Percentiles rank a stretch among this genome's conserved stretches.
Conservation (phyloP, 129 eudicot species). For the Pulicaria dysenterica region DNA sequence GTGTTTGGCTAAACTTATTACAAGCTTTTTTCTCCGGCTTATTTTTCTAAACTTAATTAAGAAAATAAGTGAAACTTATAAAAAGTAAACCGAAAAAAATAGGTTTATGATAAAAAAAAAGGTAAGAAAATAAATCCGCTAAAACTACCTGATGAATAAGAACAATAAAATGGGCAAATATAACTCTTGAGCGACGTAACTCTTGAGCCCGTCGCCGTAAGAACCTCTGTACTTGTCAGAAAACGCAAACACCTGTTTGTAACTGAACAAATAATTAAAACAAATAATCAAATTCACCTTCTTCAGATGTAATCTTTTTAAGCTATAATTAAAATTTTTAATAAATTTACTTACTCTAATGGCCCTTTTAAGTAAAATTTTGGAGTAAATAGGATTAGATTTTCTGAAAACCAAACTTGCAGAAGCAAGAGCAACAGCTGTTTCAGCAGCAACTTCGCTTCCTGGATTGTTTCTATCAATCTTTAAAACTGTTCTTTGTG, state of each 20-base stretch:
- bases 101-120: too few species aligned
- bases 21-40: too few species aligned
- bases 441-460: constrained; percentile 70
- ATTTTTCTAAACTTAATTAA: too few species aligned
- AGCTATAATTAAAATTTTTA: neutral
- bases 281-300: neutral
- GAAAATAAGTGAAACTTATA: neutral
- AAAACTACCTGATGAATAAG: constrained; percentile 46
- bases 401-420: constrained; percentile 53
- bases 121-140: too few species aligned
- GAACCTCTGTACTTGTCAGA: constrained; percentile 56
- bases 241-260: constrained; percentile 51
- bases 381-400: constrained; percentile 44
- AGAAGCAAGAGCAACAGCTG: constrained; percentile 78
- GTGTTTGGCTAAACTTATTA: too few species aligned
- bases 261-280: too few species aligned
- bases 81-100: too few species aligned
- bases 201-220: constrained; percentile 50
- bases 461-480: constrained; percentile 52
- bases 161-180: constrained; percentile 73
- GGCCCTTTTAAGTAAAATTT: constrained; percentile 52
- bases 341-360: constrained; percentile 26
- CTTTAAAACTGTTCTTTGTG: constrained; percentile 51
- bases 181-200: too few species aligned
- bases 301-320: neutral